These are phyloP conservation scores for Penicillium sp. DNA, from an alignment of 2,329 filamentous ascomycete genomes.

Conservation along the genomic window DNA sequence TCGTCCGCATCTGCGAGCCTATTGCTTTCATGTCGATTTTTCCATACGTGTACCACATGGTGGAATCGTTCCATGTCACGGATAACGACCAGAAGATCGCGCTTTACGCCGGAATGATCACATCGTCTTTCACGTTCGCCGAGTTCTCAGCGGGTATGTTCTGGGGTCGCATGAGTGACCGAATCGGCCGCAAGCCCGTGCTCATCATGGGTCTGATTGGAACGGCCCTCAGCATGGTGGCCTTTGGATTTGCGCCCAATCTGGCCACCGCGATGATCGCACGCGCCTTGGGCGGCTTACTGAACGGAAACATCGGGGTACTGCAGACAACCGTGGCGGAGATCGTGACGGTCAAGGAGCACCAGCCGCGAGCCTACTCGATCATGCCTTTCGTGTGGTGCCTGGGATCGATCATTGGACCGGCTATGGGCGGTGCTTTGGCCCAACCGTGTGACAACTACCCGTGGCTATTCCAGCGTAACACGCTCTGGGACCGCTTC, in stretches of 20 bases:
- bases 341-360: slow-evolving; percentile 86
- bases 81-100: slow-evolving; percentile 76
- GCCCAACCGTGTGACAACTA: slow-evolving; percentile 84
- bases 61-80: slow-evolving; percentile 84
- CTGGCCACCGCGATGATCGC: slow-evolving; percentile 81
- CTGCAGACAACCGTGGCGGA: slow-evolving; percentile 94
- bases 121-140: slow-evolving; percentile 91
- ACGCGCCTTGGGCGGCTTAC: slow-evolving; percentile 79
- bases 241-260: slow-evolving; percentile 86
- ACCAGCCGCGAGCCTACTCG: slow-evolving; percentile 90
- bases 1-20: slow-evolving; percentile 95
- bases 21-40: slow-evolving; percentile 99
- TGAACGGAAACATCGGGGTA: slow-evolving; percentile 96
- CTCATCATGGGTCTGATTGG: slow-evolving; percentile 85
- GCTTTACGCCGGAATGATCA: slow-evolving; percentile 92
- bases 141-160: slow-evolving; percentile 90
- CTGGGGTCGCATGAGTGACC: slow-evolving; percentile 92
- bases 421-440: slow-evolving; percentile 84
- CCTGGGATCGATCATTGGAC: slow-evolving; percentile 90
- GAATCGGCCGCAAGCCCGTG: slow-evolving; percentile 87
- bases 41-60: slow-evolving; percentile 98
- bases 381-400: slow-evolving; percentile 99
- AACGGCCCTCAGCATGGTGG: slow-evolving; percentile 86
- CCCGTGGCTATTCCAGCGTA: slow-evolving; percentile 67
- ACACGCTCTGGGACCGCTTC: slow-evolving; percentile 77